These are phyloP conservation scores for Astrocystis sublimbata DNA, from an alignment of 495 filamentous ascomycete species.

Conservation along the genomic window DNA sequence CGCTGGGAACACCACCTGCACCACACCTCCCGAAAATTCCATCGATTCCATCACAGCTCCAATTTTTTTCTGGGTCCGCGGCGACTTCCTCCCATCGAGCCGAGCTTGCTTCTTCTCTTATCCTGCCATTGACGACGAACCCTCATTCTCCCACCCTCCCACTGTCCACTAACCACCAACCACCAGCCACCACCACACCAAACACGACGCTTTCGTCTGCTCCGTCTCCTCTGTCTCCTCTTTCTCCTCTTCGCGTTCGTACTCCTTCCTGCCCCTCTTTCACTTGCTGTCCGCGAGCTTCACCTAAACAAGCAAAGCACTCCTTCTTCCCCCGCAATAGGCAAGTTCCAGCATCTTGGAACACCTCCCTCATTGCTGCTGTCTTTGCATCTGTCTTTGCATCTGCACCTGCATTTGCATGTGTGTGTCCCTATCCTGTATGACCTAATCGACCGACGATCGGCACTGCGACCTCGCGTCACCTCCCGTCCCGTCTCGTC, in stretches of 20 bases:
- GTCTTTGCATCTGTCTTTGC: neutral
- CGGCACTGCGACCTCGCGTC: too few species aligned
- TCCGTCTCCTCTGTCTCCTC: neutral
- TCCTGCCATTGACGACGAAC: neutral
- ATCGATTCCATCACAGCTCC: constrained; percentile 4
- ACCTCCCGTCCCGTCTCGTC: too few species aligned
- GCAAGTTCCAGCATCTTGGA: neutral
- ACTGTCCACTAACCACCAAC: too few species aligned
- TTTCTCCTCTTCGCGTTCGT: neutral
- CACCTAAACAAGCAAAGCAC: too few species aligned
- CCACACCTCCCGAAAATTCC: constrained; percentile 8
- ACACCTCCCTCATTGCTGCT: neutral
- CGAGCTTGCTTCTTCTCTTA: constrained; percentile 4
- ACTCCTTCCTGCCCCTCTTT: neutral
- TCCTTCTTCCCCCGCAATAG: constrained; percentile 3
- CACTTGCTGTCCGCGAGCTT: neutral
- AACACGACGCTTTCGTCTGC: neutral
- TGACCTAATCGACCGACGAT: constrained; percentile 5
- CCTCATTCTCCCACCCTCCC: neutral
- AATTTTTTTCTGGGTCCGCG: neutral
- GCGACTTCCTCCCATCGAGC: neutral
- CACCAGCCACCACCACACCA: neutral
- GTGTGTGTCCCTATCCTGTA: neutral
- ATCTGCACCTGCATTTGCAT: too few species aligned
- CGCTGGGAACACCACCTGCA: too few species aligned